Evolutionary conservation across 129 eudicot genomes (phyloP), one percentile per base, ranked within the genome.

Genomic region (Flaveria linearis): DNA sequence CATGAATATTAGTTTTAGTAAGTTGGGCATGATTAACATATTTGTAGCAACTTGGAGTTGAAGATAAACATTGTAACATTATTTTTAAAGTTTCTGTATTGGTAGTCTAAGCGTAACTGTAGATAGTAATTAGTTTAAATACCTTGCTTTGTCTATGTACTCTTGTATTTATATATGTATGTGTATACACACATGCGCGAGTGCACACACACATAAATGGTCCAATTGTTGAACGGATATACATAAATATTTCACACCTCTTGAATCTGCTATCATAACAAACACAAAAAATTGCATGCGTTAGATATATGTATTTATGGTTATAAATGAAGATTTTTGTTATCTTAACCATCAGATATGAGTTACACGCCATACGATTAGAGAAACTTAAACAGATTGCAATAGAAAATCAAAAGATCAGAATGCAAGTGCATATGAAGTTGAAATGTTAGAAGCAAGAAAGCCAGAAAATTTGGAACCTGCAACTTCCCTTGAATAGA

Each of bases 381-480:
- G 87, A 88, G 60, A 93, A 77, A 76, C 96, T 88, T 61, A 81
- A 81, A 73, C 84, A 85, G 73, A 77, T 87, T 81, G 87, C 82
- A 30, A 15, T 45, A 63, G 98, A 84, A 82, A 83, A 77, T 25
- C 83, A 73, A 75, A 82, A 76, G 62, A 52, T 36, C 52, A 80
- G 1, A 78, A 74, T 63, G 80, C 77, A 36, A 81, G 73, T 76
- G 87, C 81, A 46, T 82, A 70, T 78, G 98, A 93, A 86, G 93
- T 93, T 74, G 98, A 93, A 83, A 93, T 93, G 98, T 87, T 89
- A 23, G 96, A 93, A 78, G 67, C 98, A 60, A 88, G 86, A 73
- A 85, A 78, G 53, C 68, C 81, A 55, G 67, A 56, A 3, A 45
- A 58, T 52, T 36, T 64, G 55, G 86, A 69, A 30, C 39, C 82